Evolutionary conservation across 176 grass and related monocot species (phyloP).

Genomic region (Oryza punctata): DNA sequence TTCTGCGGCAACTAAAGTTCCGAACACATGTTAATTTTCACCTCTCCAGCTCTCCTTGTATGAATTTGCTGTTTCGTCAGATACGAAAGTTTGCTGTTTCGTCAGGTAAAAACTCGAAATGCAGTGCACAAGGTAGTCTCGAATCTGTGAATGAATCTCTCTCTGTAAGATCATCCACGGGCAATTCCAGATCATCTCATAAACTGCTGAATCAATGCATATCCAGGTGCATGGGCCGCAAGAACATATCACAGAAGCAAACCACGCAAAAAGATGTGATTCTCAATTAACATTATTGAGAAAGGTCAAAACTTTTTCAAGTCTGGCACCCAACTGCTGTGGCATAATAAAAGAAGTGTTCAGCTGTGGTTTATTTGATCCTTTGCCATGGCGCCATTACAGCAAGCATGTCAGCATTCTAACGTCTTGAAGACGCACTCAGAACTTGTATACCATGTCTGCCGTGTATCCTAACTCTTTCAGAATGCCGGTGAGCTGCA

Average conservation of each 20-base stretch:
- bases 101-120: not conserved
- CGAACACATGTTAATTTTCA: not conserved
- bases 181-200: not conserved
- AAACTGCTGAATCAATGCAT: not conserved
- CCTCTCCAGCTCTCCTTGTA: not conserved
- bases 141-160: not conserved
- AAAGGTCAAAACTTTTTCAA: slow-evolving; percentile 15
- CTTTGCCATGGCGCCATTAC: not conserved
- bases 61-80: not conserved
- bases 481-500: slow-evolving; percentile 77
- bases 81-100: not conserved
- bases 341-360: not conserved
- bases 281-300: not conserved
- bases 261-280: not conserved
- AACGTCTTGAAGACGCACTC: slow-evolving; percentile 30
- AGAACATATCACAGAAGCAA: not conserved
- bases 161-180: not conserved
- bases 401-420: slow-evolving; percentile 36
- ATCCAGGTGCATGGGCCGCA: not conserved
- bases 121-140: not conserved
- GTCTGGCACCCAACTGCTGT: not conserved
- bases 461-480: slow-evolving; percentile 81
- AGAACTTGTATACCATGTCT: slow-evolving; percentile 97
- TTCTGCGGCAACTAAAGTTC: not conserved
- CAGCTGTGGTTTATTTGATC: slow-evolving; percentile 32